Conservation (phyloP, 2,329 filamentous ascomycete genomes). For the Epichloe coenophiala region DNA sequence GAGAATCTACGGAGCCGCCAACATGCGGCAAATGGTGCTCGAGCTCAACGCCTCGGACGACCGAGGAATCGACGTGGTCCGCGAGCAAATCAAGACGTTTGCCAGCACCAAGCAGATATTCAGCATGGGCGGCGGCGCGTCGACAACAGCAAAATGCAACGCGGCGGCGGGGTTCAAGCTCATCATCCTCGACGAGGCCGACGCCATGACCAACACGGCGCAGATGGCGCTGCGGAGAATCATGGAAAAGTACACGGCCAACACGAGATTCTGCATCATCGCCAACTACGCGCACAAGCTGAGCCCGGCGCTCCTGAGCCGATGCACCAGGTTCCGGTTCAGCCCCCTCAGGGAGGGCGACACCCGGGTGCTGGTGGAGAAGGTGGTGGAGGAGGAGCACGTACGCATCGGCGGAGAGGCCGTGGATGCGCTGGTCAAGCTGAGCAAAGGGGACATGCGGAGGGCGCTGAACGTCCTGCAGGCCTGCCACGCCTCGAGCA, state of each 20-base stretch:
- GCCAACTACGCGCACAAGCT: conserved; percentile 99
- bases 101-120: conserved; percentile 98
- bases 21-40: conserved; percentile 96
- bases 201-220: conserved; percentile 97
- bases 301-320: conserved; percentile 77
- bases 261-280: conserved; percentile 96
- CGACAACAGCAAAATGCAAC: conserved; percentile 7
- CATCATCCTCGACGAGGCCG: conserved; percentile 93
- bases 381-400: conserved; percentile 75
- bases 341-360: conserved; percentile 82
- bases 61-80: conserved; percentile 91
- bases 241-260: conserved; percentile 98
- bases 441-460: conserved; percentile 95
- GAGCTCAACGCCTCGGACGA: conserved; percentile 97
- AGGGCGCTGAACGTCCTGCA: conserved; percentile 89
- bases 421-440: conserved; percentile 64
- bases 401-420: conserved; percentile 76
- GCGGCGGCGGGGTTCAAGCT: conserved; percentile 65
- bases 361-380: conserved; percentile 73
- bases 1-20: conserved; percentile 80
- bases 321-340: conserved; percentile 91
- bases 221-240: conserved; percentile 95
- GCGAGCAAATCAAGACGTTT: conserved; percentile 99
- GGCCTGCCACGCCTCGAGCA: conserved; percentile 89
- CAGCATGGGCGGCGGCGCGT: conserved; percentile 48